Base-by-base conservation (phyloP, 1,139 yeast species). In the Hyphopichia khmerensis region DNA sequence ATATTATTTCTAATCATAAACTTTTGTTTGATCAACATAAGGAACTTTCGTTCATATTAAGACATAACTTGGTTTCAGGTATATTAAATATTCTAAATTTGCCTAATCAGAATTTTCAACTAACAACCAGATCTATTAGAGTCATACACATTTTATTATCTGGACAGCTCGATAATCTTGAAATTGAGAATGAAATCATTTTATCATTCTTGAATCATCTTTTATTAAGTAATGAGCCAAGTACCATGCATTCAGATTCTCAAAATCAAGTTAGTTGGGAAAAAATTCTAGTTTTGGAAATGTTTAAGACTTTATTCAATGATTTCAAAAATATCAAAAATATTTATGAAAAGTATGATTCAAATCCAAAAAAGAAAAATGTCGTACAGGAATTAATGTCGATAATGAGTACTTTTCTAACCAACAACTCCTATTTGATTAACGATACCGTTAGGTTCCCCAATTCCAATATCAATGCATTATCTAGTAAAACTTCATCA, bases 141-240 rank as follows among this genome's bases (percentile, higher is more conserved):
- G 75, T 90, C 13, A 71, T 88, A 11, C 74, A 77, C 38, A 66
- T 87, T 5, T 59, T 90, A 36, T 64, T 90, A 13, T 67, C 79
- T 16, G 72, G 81, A 10, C 90, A 84, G 47, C 69, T 89, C 33
- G 62, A 71, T 0, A 75, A 80, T 14, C 64, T 91, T 30, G 83
- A 79, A 40, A 77, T 87, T 33, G 97, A 91, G 60, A 75, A 88
- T 26, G 96, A 89, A 56, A 89, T 89, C 7, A 79, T 91, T 1
- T 62, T 91, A 18, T 82, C 95, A 0, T 70, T 85, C 34, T 63
- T 90, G 32, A 86, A 87, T 24, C 96, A 87, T 53, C 74, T 80
- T 35, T 59, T 88, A 9, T 71, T 70, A 18, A 57, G 54, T 39
- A 58, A 56, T 32, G 57, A 55, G n/a, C 11, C 19, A 3, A 24